Conservation (phyloP, 306 rosid genomes). For the Ormosia emarginata region DNA sequence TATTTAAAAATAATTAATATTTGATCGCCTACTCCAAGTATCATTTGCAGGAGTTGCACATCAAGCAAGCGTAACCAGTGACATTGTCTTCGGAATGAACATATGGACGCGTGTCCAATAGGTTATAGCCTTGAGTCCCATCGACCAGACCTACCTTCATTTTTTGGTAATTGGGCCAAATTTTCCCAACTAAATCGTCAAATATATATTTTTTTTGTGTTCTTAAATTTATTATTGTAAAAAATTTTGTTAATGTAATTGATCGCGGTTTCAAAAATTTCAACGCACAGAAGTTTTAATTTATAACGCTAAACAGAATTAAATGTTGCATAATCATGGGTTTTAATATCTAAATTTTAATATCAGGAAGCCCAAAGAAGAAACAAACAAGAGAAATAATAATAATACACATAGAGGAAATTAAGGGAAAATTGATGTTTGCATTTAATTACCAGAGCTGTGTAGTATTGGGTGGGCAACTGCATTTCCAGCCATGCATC, state of each 20-base stretch:
- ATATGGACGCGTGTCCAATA: not conserved
- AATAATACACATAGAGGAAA: not conserved
- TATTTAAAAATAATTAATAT: no score
- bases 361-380: not conserved
- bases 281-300: not conserved
- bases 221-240: no score
- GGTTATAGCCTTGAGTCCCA: not conserved
- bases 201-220: not conserved
- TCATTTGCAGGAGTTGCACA: no score
- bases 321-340: not conserved
- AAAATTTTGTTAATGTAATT: not conserved
- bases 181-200: not conserved
- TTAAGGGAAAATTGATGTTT: not conserved
- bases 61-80: not conserved
- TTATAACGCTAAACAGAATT: not conserved
- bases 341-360: not conserved
- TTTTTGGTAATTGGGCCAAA: not conserved
- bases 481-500: constrained; percentile 40
- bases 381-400: not conserved
- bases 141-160: not conserved
- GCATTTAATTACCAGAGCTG: constrained; percentile 74
- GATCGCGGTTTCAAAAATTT: not conserved
- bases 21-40: no score
- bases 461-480: constrained; percentile 92
- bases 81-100: not conserved